Evolutionary conservation across 1,284 basidiomycete genomes (phyloP).

Genomic region (Leccinum pachyderme): DNA sequence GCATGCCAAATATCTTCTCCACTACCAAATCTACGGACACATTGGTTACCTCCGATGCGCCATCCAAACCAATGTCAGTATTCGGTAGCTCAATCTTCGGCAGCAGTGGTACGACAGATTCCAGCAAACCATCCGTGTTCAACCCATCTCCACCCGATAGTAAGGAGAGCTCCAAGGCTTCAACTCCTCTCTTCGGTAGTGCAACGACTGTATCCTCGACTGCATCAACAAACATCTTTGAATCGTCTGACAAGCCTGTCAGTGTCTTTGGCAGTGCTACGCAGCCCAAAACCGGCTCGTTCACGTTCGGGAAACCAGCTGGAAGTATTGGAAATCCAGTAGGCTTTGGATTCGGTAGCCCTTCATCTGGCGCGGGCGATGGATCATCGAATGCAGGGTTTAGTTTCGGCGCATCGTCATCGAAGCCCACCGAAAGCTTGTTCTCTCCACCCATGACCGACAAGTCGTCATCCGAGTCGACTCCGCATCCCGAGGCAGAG

Average conservation of each 20-base stretch:
- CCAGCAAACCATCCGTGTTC: slow-evolving; percentile 14
- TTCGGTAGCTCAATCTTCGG: slow-evolving; percentile 33
- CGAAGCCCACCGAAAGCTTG: slow-evolving; percentile 24
- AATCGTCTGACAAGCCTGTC: slow-evolving; percentile 26
- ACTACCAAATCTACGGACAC: slow-evolving; percentile 15
- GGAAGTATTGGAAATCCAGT: slow-evolving; percentile 59
- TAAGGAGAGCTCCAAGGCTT: slow-evolving; percentile 13
- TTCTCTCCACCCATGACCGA: slow-evolving; percentile 33
- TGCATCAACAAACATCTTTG: slow-evolving; percentile 19
- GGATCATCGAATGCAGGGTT: slow-evolving; percentile 20
- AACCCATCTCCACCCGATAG: slow-evolving; percentile 10
- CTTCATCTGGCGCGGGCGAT: slow-evolving; percentile 34
- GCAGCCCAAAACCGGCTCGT: slow-evolving; percentile 22
- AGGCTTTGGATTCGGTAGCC: slow-evolving; percentile 54
- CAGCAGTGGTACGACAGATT: slow-evolving; percentile 11
- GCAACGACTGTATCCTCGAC: slow-evolving; percentile 10
- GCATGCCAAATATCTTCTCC: slow-evolving; percentile 25
- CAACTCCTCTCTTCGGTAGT: slow-evolving; percentile 20
- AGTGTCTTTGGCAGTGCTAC: slow-evolving; percentile 35
- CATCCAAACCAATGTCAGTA: slow-evolving; percentile 22
- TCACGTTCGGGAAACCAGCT: slow-evolving; percentile 32
- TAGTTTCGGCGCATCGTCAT: slow-evolving; percentile 30
- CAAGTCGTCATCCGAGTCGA: slow-evolving; percentile 33
- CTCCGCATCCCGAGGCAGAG: slow-evolving; percentile 36
- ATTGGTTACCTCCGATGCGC: slow-evolving; percentile 20